Evolutionary conservation across 169 alveolate species (phyloP), one percentile per base, ranked within the genome.

Genomic region (Neospora caninum): DNA sequence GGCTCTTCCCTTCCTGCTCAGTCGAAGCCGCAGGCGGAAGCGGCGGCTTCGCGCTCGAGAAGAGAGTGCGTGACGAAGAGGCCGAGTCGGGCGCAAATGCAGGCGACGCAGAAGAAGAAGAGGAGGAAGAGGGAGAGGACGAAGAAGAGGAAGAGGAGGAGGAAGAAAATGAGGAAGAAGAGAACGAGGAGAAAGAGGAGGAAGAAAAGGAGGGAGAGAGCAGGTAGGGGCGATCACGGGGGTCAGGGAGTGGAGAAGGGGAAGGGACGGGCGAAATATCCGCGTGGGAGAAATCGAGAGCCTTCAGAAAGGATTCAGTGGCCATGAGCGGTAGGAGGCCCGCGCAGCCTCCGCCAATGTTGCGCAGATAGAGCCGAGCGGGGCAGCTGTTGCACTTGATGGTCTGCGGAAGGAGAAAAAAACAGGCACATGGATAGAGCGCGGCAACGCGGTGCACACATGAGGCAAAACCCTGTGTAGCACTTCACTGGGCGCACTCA

Each of bases 241-340:
- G 39, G 4, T 29, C 82, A 9, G 2, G 82, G 39, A 34, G 34
- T 2, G 82, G n/a, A 18, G 34, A 29, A 18, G 34, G 7, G 39
- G 86, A 43, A 0, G 86, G 86, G 20, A 10, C 43, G 43, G 86
- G 86, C 27, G 89, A 41, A 9, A 82, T 22, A 25, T 41, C 54
- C 38, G 89, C 67, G 25, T 82, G 89, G 54, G 89, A 82, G 38
- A 41, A 82, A 36, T 82, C 89, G 31, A 82, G 67, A 31, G 89
- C 54, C 38, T 42, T 38, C 53, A 82, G 64, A 82, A 41, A 82
- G 41, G 53, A 29, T 67, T 82, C 89, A 9, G 89, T 82, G 34
- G 89, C 89, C 67, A 82, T 38, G 41, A 82, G 89, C 10, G 89
- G 89, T 1, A 82, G 89, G 7, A 82, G 89, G 22, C 89, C 89